Percentiles rank a stretch among this genome's conserved stretches.
Conservation (phyloP, 805 yeast species). For the Debaryomyces hansenii region DNA sequence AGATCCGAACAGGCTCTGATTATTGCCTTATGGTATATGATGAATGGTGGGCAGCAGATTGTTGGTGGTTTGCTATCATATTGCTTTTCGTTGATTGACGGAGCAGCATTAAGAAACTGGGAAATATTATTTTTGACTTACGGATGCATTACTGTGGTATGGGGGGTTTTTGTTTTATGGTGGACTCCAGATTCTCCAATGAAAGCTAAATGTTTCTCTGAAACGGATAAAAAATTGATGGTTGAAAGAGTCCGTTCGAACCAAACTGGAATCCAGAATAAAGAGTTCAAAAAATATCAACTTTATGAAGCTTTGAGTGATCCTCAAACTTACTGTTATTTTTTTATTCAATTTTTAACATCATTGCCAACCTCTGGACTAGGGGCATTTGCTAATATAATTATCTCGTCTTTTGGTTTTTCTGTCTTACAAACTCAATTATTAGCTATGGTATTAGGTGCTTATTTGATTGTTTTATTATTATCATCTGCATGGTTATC, state of each 20-base stretch:
- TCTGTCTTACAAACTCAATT: conserved; percentile 10
- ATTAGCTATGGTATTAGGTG: neutral
- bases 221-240: conserved; percentile 30
- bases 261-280: conserved; percentile 45
- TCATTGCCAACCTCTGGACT: conserved; percentile 39
- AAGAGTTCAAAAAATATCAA: conserved; percentile 36
- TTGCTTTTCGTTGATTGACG: conserved; percentile 19
- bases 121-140: conserved; percentile 56
- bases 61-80: conserved; percentile 51
- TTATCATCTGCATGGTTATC: conserved; percentile 4
- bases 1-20: conserved; percentile 36
- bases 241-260: conserved; percentile 31
- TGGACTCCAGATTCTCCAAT: conserved; percentile 43
- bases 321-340: conserved; percentile 36
- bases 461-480: conserved; percentile 11
- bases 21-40: conserved; percentile 35
- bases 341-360: conserved; percentile 21
- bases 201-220: conserved; percentile 37
- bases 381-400: conserved; percentile 35
- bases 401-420: neutral
- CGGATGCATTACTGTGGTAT: conserved; percentile 56
- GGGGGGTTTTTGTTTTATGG: conserved; percentile 48
- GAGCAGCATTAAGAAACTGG: conserved; percentile 53
- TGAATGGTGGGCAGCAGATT: conserved; percentile 44
- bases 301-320: conserved; percentile 34